These are phyloP conservation scores for Volvariella volvacea DNA, from an alignment of 1,284 basidiomycete genomes.

Conservation along the genomic window DNA sequence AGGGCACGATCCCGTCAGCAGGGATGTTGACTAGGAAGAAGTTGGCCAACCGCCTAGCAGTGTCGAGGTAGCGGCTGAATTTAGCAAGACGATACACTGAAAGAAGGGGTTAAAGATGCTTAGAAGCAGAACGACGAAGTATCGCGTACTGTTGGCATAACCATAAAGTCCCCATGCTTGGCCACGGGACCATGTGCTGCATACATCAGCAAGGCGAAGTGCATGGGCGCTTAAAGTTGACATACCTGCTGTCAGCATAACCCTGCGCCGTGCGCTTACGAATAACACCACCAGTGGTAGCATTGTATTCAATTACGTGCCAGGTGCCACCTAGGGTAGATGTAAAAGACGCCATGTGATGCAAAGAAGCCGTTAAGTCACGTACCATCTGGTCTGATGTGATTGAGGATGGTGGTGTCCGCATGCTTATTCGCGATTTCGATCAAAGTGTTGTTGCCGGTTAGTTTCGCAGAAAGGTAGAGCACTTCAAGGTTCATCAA, in stretches of 20 bases:
- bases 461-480: conserved; percentile 47
- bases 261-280: conserved; percentile 53
- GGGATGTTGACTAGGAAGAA: conserved; percentile 58
- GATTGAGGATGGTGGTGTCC: conserved; percentile 59
- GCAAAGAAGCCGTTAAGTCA: conserved; percentile 4
- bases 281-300: conserved; percentile 54
- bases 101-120: conserved; percentile 5
- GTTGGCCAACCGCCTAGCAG: conserved; percentile 46
- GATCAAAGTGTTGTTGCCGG: conserved; percentile 49
- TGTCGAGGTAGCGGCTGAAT: conserved; percentile 45
- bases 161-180: conserved; percentile 69
- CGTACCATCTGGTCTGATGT: conserved; percentile 55
- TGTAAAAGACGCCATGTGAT: background rate
- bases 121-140: background rate
- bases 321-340: conserved; percentile 44
- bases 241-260: conserved; percentile 45
- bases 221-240: conserved; percentile 2
- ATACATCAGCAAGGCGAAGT: background rate
- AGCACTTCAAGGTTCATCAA: conserved; percentile 73
- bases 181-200: conserved; percentile 65
- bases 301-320: conserved; percentile 65
- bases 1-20: conserved; percentile 53
- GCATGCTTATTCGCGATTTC: conserved; percentile 60
- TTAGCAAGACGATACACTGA: conserved; percentile 54
- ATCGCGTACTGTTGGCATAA: conserved; percentile 54